Conservation (phyloP, 202 grass and related monocot genomes). For the Digitaria exilis region DNA sequence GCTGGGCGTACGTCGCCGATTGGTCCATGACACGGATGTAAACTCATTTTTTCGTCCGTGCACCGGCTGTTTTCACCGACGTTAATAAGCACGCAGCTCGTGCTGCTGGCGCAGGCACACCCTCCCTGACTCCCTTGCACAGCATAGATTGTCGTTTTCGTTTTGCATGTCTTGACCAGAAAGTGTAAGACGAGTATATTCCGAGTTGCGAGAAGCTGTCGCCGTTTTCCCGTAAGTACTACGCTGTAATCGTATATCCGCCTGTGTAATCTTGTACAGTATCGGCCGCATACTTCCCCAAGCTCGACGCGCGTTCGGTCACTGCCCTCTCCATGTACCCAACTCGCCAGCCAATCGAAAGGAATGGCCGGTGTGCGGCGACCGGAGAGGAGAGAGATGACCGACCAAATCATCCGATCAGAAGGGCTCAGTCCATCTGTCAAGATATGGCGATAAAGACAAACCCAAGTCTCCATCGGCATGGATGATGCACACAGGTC, state of each 20-base stretch:
- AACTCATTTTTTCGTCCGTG: too few relatives aligned
- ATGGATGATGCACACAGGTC: neutral
- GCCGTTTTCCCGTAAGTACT: neutral
- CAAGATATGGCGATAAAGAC: neutral
- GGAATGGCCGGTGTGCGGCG: neutral
- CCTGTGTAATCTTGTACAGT: neutral
- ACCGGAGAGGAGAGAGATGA: neutral
- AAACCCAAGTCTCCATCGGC: neutral
- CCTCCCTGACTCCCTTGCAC: neutral
- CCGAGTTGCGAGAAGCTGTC: neutral
- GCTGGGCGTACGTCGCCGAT: neutral
- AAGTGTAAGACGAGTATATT: neutral
- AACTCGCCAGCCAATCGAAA: neutral
- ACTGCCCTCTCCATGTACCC: neutral
- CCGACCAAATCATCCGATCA: constrained; percentile 20
- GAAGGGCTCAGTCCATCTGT: neutral
- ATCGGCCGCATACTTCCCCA: neutral
- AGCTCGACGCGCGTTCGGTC: neutral
- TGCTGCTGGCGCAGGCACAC: neutral
- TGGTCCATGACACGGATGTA: neutral
- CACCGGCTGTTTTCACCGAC: neutral
- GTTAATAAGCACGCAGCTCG: neutral
- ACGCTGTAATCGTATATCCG: neutral
- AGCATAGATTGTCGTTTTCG: neutral
- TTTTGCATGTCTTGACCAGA: neutral